Base-by-base conservation (phyloP, 2,329 filamentous ascomycete species). In the Trichoderma oligosporum region DNA sequence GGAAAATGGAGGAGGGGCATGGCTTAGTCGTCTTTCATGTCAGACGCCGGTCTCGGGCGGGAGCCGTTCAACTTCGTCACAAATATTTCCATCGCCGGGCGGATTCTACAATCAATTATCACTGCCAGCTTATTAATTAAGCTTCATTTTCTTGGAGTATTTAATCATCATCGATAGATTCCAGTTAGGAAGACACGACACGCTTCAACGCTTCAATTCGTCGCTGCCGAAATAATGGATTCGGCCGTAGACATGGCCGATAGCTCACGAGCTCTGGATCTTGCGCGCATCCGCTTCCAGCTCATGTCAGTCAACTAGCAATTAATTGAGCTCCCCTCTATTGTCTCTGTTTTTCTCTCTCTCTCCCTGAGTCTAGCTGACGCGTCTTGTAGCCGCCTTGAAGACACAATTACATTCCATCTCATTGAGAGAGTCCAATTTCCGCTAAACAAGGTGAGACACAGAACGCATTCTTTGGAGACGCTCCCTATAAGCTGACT, bases 401-500 rank as follows among this genome's bases (percentile, higher is more conserved):
- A 99, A 77, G 94, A 99, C 70, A 97, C 93, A 61, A 97, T 99
- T 69, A 96, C 90, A 64, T 97, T 96, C 74, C 89, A 96, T 74
- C 80, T 99, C 36, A 97, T 97, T 68, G 94, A 99, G 76, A 87
- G 94, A 38, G 93, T 93, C n/a, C 94, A 99, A 73, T 99, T 97
- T 73, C 91, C 93, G 4, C 82, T 95, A 63, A 97, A 97, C 76
- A 79, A 70, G 69, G 72, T 73, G 62, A 61, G 62, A 14, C 47
- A 31, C 11, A 16, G 14, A 41, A n/a, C n/a, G n/a, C n/a, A n/a
- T n/a, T n/a, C n/a, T n/a, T n/a, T n/a, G n/a, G n/a, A n/a, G n/a
- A n/a, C n/a, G n/a, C n/a, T n/a, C 27, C 27, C 27, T 6, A 31
- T 31, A 5, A 31, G 11, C 11, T 31, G 27, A 31, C 27, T 31